Evolutionary conservation across 805 yeast genomes (phyloP).

Genomic region (Kockiozyma suomiensis): DNA sequence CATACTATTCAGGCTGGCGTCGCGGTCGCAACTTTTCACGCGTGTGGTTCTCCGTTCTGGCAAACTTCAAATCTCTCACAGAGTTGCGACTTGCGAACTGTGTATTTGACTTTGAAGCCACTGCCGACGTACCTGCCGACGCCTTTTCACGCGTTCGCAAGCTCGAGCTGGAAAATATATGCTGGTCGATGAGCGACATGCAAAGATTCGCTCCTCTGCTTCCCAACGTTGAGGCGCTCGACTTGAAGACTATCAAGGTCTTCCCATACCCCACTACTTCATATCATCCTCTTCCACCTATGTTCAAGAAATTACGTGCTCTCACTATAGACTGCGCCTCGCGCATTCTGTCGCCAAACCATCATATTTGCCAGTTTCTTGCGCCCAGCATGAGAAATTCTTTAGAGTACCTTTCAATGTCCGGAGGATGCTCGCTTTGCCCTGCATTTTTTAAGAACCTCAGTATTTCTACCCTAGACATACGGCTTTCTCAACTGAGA

Average conservation of each 20-base stretch:
- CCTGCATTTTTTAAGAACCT: slow-evolving; percentile 29
- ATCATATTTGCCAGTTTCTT: slow-evolving; percentile 31
- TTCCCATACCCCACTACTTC: slow-evolving; percentile 27
- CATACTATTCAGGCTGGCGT: slow-evolving; percentile 34
- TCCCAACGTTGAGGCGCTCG: slow-evolving; percentile 22
- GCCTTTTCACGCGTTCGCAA: slow-evolving; percentile 12
- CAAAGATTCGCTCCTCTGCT: slow-evolving; percentile 23
- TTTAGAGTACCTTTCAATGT: slow-evolving; percentile 15
- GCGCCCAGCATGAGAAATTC: slow-evolving; percentile 24
- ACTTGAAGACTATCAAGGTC: slow-evolving; percentile 30
- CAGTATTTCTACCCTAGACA: slow-evolving; percentile 7
- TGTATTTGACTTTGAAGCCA: slow-evolving; percentile 23
- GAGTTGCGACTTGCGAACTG: slow-evolving; percentile 30
- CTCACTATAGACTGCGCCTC: slow-evolving; percentile 32
- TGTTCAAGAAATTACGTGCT: slow-evolving; percentile 21
- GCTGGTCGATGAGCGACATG: slow-evolving; percentile 30
- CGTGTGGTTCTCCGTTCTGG: slow-evolving; percentile 26
- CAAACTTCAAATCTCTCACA: slow-evolving; percentile 19
- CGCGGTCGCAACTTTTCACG: slow-evolving; percentile 34
- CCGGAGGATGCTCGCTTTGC: slow-evolving; percentile 34
- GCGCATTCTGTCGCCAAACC: slow-evolving; percentile 32
- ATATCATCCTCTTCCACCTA: slow-evolving; percentile 31
- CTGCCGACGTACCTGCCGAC: slow-evolving; percentile 5
- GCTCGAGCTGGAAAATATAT: slow-evolving; percentile 28
- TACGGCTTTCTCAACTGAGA: slow-evolving; percentile 28